phyloP scores from a whole-genome alignment of 495 filamentous ascomycete genomes.

The Penicillium cataractarum region DNA sequence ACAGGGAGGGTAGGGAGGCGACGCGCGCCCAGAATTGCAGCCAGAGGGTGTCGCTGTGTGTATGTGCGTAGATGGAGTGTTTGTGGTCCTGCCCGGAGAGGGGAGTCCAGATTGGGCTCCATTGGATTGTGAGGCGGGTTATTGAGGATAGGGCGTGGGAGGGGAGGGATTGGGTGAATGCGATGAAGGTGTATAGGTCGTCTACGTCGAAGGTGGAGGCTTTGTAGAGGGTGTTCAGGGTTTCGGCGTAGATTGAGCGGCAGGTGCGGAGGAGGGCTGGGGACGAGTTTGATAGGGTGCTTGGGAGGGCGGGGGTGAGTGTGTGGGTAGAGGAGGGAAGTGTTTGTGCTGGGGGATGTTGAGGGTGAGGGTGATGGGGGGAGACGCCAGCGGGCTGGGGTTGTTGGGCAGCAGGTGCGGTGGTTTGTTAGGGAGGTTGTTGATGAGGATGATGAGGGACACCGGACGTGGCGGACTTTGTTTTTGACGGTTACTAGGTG shows the following conservation, averaged over 20 bases:
- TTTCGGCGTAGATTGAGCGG: constrained; percentile 46
- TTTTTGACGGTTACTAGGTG: constrained; percentile 47
- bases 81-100: constrained; percentile 37
- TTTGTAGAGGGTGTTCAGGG: constrained; percentile 36
- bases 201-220: constrained; percentile 41
- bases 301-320: constrained; percentile 37
- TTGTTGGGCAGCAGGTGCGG: constrained; percentile 44
- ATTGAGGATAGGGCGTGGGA: constrained; percentile 24
- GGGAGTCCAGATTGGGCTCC: constrained; percentile 44
- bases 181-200: constrained; percentile 47
- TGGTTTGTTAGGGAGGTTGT: constrained; percentile 33
- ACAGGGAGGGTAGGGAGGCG: constrained; percentile 23
- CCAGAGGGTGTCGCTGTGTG: constrained; percentile 47
- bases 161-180: constrained; percentile 34
- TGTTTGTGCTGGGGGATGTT: constrained; percentile 2
- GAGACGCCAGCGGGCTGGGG: constrained; percentile 43
- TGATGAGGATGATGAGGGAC: constrained; percentile 14
- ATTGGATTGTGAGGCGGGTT: constrained; percentile 37
- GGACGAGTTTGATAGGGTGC: constrained; percentile 28
- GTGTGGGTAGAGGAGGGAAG: constrained; percentile 45
- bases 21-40: constrained; percentile 38
- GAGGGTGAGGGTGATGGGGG: constrained; percentile 15
- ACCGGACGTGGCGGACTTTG: constrained; percentile 47
- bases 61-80: constrained; percentile 44
- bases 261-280: constrained; percentile 44